A percentile compares a stretch with the other conserved stretches of the same genome.
phyloP scores from a whole-genome alignment of 1,284 basidiomycete genomes.

The Xerocomus alliaceus region DNA sequence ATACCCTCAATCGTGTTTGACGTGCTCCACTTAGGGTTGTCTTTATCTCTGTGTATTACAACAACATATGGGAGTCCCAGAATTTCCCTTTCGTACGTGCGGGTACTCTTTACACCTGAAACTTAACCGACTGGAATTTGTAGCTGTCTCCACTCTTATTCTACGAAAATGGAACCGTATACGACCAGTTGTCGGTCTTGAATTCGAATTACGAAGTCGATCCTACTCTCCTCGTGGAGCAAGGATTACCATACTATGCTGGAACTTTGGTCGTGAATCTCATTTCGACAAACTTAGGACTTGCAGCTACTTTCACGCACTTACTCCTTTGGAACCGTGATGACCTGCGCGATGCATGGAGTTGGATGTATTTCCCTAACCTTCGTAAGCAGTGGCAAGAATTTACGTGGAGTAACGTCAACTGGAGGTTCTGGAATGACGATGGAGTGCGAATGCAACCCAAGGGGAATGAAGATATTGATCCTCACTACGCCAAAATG shows the following conservation, averaged over 20 bases:
- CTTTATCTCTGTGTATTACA: constrained; percentile 51
- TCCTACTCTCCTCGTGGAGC: constrained; percentile 47
- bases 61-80: constrained; percentile 55
- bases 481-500: constrained; percentile 64
- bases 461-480: constrained; percentile 40
- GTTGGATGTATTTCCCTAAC: constrained; percentile 46
- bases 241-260: constrained; percentile 48
- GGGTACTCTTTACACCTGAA: not conserved
- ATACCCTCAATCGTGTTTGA: constrained; percentile 2
- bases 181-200: constrained; percentile 55
- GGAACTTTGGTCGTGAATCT: constrained; percentile 50
- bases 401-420: constrained; percentile 37
- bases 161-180: constrained; percentile 56
- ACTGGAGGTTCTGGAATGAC: constrained; percentile 55
- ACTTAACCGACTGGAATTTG: not conserved
- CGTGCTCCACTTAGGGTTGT: constrained; percentile 42
- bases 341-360: constrained; percentile 52
- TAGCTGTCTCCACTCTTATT: constrained; percentile 60
- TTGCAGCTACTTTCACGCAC: constrained; percentile 58
- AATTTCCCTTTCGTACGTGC: constrained; percentile 54
- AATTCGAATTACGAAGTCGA: constrained; percentile 57
- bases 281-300: constrained; percentile 38
- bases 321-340: constrained; percentile 58
- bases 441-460: constrained; percentile 45
- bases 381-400: constrained; percentile 35